Evolutionary conservation across 768 basidiomycete species (phyloP).

Genomic region (Rhizopogon salebrosus): DNA sequence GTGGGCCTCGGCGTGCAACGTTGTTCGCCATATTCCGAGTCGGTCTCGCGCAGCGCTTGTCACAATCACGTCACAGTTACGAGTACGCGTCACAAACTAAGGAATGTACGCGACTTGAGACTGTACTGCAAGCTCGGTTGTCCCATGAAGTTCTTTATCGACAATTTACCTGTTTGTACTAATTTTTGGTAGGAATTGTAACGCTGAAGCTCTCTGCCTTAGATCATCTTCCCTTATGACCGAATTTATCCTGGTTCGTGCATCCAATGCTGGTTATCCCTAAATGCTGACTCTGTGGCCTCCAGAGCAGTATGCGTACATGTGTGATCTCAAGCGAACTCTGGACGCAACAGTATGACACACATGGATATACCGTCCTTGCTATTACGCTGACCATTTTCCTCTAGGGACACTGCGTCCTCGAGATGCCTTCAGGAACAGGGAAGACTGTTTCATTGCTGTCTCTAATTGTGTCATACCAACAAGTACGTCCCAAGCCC

Average conservation of each 20-base stretch:
- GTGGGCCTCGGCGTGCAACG: too few relatives aligned
- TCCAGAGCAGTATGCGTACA: constrained; percentile 96
- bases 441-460: constrained; percentile 97
- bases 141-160: constrained; percentile 77
- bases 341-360: constrained; percentile 81
- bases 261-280: neutral
- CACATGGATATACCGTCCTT: neutral
- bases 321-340: constrained; percentile 97
- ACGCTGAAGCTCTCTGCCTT: neutral
- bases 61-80: neutral
- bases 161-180: constrained; percentile 65
- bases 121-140: neutral
- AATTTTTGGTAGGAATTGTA: neutral
- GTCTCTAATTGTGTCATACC: constrained; percentile 95
- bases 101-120: neutral
- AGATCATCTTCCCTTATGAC: constrained; percentile 92
- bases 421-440: constrained; percentile 99
- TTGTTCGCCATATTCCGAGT: too few relatives aligned
- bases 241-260: constrained; percentile 85
- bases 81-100: neutral
- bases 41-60: too few relatives aligned
- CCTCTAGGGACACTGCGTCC: constrained; percentile 91
- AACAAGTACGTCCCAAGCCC: constrained; percentile 57
- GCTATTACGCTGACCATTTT: neutral
- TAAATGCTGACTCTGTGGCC: constrained; percentile 4